Evolutionary conservation across 495 filamentous ascomycete species (phyloP), one percentile per base, ranked within the genome.

Genomic region (Xylaria nigripes): DNA sequence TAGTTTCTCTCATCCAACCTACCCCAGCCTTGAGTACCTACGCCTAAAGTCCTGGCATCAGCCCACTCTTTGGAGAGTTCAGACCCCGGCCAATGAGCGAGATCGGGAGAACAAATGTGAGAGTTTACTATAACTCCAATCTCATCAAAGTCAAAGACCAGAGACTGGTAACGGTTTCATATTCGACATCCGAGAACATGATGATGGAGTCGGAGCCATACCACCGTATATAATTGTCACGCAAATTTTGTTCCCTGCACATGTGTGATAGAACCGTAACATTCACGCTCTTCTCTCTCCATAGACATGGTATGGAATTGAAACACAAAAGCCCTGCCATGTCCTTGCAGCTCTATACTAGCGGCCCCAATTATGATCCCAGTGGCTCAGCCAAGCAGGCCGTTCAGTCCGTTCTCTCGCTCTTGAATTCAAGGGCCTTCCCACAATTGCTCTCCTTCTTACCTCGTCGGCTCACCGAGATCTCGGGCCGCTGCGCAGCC

Each of bases 11-110:
- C 32, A 15, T 36, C 32, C 15, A 36, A 36, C 6, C 5, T 9
- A 36, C 32, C 4, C 13, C 32, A 36, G 3, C 32, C 2, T 3
- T 36, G n/a, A 18, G 12, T 40, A 16, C 36, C 15, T 5, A 40
- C n/a, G 2, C 36, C 8, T 29, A 4, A 29, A 29, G 27, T 4
- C 4, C 27, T 29, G 4, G 27, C 27, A 4, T 29, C 27, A 29
- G 9, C 27, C 27, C 27, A 4, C 42, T 53, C 27, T 41, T 53
- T 29, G 50, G 50, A 53, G 50, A 53, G 36, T 34, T 51, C 49
- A 29, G 21, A 44, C 29, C 40, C 49, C 22, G 23, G 25, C 50
- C 50, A 53, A 53, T 53, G 34, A 25, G n/a, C n/a, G 19, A 53
- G 41, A 45, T 25, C 25, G 40, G 29, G n/a, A n/a, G n/a, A n/a